A percentile compares a stretch with the other conserved stretches of the same genome.
These are phyloP conservation scores for Apiospora arundinis DNA, from an alignment of 2,329 filamentous ascomycete species.

Conservation along the genomic window DNA sequence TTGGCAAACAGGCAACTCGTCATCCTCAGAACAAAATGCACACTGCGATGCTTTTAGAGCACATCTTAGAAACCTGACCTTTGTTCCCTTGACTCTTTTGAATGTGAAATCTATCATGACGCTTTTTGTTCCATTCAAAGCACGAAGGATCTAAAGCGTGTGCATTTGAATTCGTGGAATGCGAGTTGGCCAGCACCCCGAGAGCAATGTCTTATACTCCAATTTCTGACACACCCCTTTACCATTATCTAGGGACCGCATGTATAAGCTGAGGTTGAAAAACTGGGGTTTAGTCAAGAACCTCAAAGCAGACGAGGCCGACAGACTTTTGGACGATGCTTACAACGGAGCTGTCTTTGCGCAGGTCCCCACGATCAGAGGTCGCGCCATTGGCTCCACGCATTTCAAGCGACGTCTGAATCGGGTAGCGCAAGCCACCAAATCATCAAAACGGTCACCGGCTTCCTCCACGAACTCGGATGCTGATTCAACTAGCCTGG, in stretches of 20 bases:
- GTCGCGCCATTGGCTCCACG: background rate
- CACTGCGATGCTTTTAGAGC: too few species aligned
- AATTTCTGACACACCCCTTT: background rate
- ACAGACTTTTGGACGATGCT: background rate
- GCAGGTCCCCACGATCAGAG: background rate
- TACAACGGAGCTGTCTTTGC: background rate
- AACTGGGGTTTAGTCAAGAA: slow-evolving; percentile 13
- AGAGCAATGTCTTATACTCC: background rate
- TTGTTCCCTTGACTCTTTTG: too few species aligned
- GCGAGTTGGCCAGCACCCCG: background rate
- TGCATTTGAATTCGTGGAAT: too few species aligned
- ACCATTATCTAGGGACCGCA: background rate
- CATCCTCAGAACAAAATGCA: too few species aligned
- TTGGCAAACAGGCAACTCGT: background rate
- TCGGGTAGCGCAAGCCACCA: slow-evolving; percentile 1
- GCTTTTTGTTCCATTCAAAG: too few species aligned
- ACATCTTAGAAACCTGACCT: too few species aligned
- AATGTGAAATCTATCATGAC: too few species aligned
- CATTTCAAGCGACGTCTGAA: background rate
- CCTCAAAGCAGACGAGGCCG: slow-evolving; percentile 5
- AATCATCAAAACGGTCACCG: background rate
- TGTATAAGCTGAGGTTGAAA: slow-evolving; percentile 4
- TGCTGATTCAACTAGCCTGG: background rate
- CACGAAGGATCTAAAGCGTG: too few species aligned
- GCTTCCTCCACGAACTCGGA: background rate